Percentiles rank a stretch among this genome's conserved stretches.
These are phyloP conservation scores for Pestalotiopsis sp. DNA, from an alignment of 2,329 filamentous ascomycete species.

Conservation along the genomic window DNA sequence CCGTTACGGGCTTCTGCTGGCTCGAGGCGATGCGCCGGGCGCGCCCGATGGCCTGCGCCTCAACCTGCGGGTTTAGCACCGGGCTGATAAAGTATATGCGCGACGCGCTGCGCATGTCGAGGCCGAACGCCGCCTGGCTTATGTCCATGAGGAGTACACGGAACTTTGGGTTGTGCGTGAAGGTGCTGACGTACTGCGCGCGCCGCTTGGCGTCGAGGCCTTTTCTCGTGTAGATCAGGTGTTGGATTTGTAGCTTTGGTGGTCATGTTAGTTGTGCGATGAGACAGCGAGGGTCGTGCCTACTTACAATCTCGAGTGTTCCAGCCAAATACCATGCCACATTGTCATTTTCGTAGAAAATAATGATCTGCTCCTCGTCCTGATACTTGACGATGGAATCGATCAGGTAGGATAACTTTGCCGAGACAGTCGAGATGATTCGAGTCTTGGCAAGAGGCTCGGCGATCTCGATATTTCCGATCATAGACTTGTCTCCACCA, in stretches of 20 bases:
- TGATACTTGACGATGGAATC: constrained; percentile 72
- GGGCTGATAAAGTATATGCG: constrained; percentile 89
- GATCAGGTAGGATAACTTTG: constrained; percentile 85
- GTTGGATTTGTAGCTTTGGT: constrained; percentile 55
- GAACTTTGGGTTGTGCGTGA: constrained; percentile 70
- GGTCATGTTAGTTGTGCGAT: background rate
- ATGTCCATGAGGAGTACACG: constrained; percentile 88
- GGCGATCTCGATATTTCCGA: constrained; percentile 42
- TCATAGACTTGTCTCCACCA: constrained; percentile 30
- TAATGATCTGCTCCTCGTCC: constrained; percentile 78
- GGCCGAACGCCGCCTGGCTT: constrained; percentile 83
- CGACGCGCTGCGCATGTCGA: constrained; percentile 83
- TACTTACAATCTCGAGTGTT: constrained; percentile 70
- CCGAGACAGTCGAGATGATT: constrained; percentile 79
- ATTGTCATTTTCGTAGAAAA: constrained; percentile 92
- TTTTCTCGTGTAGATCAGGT: constrained; percentile 69
- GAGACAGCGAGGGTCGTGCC: background rate
- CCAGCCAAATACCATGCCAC: constrained; percentile 84
- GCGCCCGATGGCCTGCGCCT: constrained; percentile 90
- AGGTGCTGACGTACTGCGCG: constrained; percentile 76
- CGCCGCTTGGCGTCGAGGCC: constrained; percentile 61
- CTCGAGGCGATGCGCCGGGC: constrained; percentile 75
- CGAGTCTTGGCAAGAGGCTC: constrained; percentile 60
- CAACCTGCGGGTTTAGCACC: constrained; percentile 80
- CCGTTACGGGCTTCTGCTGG: constrained; percentile 75